Evolutionary conservation across 208 protist species (phyloP), one percentile per base, ranked within the genome.

Genomic region (Leishmania mexicana): DNA sequence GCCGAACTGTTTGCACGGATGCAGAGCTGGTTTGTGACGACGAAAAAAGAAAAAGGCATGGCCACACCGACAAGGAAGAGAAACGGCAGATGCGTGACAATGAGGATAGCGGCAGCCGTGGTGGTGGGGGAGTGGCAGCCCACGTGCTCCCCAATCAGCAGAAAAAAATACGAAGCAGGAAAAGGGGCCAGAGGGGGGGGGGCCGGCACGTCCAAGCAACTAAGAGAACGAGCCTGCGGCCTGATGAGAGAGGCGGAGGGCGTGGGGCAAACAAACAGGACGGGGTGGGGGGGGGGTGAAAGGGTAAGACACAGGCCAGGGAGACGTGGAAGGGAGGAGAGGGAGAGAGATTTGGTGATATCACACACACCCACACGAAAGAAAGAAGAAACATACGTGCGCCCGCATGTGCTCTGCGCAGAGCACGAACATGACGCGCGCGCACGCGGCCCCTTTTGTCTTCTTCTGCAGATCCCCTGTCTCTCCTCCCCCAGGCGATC

Each of bases 31-130:
- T 17, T 10, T 15, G 1, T 19, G 2, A 31, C 7, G n/a, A 65
- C 24, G n/a, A 45, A 60, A 75, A 83, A 78, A 76, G 67, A 79
- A 49, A 79, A 57, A 40, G 57, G 15, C 76, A 72, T 60, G 58
- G 11, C n/a, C 35, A 51, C 13, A 58, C 64, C 24, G 19, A 74
- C 35, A 57, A 60, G 53, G 24, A 75, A 38, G 54, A 53, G 49
- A 35, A 0, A 47, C 45, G 13, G 28, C 40, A 51, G 35, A n/a
- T 64, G 35, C 45, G 0, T 28, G 57, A 75, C 10, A 75, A 57
- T 13, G 35, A 53, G 28, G 24, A 75, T 31, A 31, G n/a, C 1
- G 0, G 72, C 72, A 60, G 51, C 47, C 13, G 17, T n/a, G 1
- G 28, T 11, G 28, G n/a, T 38, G 60, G 60, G 60, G 31, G 1